phyloP scores from a whole-genome alignment of 2,329 filamentous ascomycete species.

The Trichoderma asperellum region DNA sequence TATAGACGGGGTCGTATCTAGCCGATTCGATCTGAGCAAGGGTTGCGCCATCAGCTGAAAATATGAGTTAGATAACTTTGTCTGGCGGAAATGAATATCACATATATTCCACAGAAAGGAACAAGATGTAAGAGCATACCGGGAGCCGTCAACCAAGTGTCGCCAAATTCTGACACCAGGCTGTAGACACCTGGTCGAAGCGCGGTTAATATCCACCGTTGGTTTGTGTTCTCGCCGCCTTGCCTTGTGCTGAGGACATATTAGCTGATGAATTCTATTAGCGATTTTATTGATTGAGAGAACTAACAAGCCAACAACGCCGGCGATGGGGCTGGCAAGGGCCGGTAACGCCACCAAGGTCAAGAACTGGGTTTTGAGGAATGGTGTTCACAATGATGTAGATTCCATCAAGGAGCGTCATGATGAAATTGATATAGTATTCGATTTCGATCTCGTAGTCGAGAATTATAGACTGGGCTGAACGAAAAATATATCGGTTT shows the following conservation, averaged over 20 bases:
- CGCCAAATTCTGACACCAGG: neutral
- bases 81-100: neutral
- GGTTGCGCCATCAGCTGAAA: constrained; percentile 1
- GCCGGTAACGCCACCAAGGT: neutral
- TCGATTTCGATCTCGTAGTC: neutral
- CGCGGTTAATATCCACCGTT: constrained; percentile 14
- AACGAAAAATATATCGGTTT: too few relatives aligned
- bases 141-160: constrained; percentile 14
- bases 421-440: neutral
- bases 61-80: too few relatives aligned
- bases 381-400: constrained; percentile 18
- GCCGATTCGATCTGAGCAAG: constrained; percentile 11
- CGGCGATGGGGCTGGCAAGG: neutral
- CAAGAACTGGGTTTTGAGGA: constrained; percentile 5
- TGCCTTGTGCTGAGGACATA: neutral
- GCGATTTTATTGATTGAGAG: too few relatives aligned
- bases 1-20: constrained; percentile 15
- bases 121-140: neutral
- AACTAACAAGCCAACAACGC: neutral
- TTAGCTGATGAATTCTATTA: neutral
- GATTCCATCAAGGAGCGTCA: constrained; percentile 12
- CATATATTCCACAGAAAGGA: too few relatives aligned
- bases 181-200: constrained; percentile 20
- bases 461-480: neutral
- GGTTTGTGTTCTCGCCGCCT: neutral